Evolutionary conservation across 139 green algal genomes (phyloP).

Genomic region (Chlamydomonas sp.): DNA sequence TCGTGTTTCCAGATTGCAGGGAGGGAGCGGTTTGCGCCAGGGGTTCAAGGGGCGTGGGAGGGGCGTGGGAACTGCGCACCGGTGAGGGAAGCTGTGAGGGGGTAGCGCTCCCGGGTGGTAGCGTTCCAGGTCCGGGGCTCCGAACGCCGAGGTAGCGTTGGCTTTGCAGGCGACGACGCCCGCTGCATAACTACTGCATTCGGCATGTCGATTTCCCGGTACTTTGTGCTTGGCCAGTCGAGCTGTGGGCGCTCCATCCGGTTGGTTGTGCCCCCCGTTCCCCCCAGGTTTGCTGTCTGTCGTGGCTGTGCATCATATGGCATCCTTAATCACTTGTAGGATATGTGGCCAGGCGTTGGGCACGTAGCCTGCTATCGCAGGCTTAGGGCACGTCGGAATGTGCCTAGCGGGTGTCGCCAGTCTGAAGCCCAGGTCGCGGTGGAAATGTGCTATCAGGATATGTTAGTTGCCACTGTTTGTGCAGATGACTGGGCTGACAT

Average conservation of each 20-base stretch:
- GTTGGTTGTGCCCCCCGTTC: background rate
- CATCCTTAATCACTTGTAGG: background rate
- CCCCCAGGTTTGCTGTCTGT: background rate
- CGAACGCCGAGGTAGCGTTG: conserved; percentile 38
- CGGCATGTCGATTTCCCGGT: conserved; percentile 23
- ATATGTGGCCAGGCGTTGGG: background rate
- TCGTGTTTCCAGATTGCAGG: background rate
- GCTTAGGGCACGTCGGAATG: too few relatives aligned
- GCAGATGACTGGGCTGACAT: background rate
- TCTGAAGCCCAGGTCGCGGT: too few relatives aligned
- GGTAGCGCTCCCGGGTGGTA: conserved; percentile 58
- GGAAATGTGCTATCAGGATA: background rate
- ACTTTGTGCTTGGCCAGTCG: conserved; percentile 35
- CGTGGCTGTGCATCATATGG: conserved; percentile 13
- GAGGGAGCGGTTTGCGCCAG: background rate
- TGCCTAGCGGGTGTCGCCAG: too few relatives aligned
- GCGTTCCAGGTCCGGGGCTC: conserved; percentile 36
- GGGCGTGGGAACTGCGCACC: conserved; percentile 23
- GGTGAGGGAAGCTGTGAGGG: conserved; percentile 57
- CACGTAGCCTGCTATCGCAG: too few relatives aligned
- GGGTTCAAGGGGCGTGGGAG: too few relatives aligned
- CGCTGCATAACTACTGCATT: conserved; percentile 32
- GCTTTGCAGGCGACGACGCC: conserved; percentile 19
- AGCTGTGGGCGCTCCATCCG: conserved; percentile 8
- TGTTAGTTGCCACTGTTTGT: background rate